phyloP scores from a whole-genome alignment of 768 basidiomycete species.

The Daedaleopsis sinensis region DNA sequence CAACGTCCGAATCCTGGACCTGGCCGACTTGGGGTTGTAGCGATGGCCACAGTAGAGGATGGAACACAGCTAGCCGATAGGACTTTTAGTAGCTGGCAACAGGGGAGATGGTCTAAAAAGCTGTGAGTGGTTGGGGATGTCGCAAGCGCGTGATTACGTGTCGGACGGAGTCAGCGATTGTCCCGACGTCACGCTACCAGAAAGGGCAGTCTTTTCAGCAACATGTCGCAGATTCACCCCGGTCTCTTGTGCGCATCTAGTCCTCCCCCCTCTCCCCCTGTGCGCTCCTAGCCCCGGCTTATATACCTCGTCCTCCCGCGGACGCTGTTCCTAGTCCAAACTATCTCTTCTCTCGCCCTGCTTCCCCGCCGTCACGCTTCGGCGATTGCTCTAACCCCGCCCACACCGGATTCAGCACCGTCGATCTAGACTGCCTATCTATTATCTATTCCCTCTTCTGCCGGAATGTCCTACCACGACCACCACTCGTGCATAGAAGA shows the following conservation, averaged over 20 bases:
- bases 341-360: background rate
- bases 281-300: background rate
- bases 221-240: background rate
- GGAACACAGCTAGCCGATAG: no score
- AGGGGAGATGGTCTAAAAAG: no score
- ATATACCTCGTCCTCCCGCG: conserved; percentile 1
- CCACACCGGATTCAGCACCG: background rate
- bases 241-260: background rate
- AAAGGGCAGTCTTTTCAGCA: background rate
- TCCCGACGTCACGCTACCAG: background rate
- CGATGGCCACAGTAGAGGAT: no score
- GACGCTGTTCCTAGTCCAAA: background rate
- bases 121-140: background rate
- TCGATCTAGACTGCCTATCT: background rate
- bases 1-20: no score
- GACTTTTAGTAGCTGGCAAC: no score
- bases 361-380: background rate
- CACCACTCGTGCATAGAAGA: conserved; percentile 30
- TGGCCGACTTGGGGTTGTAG: no score
- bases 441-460: background rate
- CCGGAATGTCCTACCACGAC: conserved; percentile 29
- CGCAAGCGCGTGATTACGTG: conserved; percentile 17
- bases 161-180: background rate
- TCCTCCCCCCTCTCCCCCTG: background rate
- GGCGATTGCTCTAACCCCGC: background rate